A percentile compares a stretch with the other conserved stretches of the same genome.
These are phyloP conservation scores for Pichia nakasei DNA, from an alignment of 805 yeast genomes.

Conservation along the genomic window DNA sequence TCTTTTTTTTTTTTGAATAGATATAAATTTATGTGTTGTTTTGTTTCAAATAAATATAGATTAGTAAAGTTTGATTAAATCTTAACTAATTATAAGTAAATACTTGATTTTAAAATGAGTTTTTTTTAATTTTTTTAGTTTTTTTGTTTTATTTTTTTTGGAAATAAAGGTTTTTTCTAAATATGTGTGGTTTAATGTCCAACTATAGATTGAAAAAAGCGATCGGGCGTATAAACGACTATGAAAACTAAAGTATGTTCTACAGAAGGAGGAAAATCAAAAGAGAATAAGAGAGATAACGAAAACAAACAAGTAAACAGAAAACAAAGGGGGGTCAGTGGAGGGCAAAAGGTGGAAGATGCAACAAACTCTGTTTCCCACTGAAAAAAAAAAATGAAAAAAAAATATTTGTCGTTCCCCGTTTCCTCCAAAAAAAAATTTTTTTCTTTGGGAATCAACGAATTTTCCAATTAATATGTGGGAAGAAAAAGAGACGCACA, in stretches of 20 bases:
- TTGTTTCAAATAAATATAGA: conserved; percentile 5
- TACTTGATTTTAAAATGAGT: conserved; percentile 4
- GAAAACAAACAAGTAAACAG: not conserved
- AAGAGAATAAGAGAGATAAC: not conserved
- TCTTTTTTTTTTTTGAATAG: conserved; percentile 11
- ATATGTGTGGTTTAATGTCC: not conserved
- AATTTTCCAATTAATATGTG: not conserved
- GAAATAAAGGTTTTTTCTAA: not conserved
- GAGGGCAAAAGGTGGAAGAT: too few relatives aligned
- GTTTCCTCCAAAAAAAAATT: too few relatives aligned
- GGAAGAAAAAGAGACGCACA: not conserved
- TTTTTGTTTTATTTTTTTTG: conserved; percentile 5
- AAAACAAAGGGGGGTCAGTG: not conserved
- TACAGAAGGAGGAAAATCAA: not conserved
- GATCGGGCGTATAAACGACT: conserved; percentile 5
- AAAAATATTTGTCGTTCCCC: too few relatives aligned
- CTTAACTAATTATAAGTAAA: conserved; percentile 1
- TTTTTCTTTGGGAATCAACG: too few relatives aligned
- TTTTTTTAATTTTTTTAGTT: conserved; percentile 10
- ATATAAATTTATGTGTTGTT: conserved; percentile 7
- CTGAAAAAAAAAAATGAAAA: not conserved
- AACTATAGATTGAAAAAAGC: not conserved
- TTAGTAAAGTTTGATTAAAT: conserved; percentile 6
- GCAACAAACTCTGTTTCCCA: too few relatives aligned
- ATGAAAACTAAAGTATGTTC: conserved; percentile 12